phyloP scores from a whole-genome alignment of 345 rosid species.

The Triadica sebifera region DNA sequence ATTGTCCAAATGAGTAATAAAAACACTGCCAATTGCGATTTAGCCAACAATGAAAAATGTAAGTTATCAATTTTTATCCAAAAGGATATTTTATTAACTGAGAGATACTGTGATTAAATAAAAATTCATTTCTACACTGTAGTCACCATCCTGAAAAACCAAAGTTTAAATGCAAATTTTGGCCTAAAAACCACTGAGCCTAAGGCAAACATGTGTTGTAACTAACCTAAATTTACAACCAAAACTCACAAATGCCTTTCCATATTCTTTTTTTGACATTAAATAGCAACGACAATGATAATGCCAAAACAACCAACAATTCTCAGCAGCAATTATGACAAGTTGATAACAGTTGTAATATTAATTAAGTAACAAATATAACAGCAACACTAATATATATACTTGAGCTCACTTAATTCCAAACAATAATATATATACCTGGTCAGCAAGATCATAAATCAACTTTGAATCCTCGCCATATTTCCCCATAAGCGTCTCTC shows the following conservation, averaged over 20 bases:
- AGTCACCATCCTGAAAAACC: not conserved
- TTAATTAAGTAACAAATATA: not conserved
- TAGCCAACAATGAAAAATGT: not conserved
- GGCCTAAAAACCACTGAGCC: not conserved
- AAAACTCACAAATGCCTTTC: not conserved
- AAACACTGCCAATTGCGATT: not conserved
- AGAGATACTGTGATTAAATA: not conserved
- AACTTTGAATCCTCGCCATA: constrained; percentile 95
- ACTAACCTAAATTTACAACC: not conserved
- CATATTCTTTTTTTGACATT: not conserved
- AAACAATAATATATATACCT: constrained; percentile 46
- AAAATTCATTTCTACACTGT: not conserved
- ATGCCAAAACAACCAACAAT: no score
- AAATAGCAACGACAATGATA: no score
- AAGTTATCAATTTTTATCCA: not conserved
- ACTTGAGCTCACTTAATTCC: not conserved
- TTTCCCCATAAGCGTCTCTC: constrained; percentile 91
- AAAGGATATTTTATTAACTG: not conserved
- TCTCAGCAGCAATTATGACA: no score
- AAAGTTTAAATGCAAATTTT: not conserved
- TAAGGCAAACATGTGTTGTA: not conserved
- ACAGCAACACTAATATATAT: not conserved
- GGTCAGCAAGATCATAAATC: constrained; percentile 92
- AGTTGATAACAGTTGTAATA: not conserved
- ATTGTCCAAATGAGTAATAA: not conserved